Conservation (phyloP, 1,284 basidiomycete genomes). For the Heterobasidion irregulare region DNA sequence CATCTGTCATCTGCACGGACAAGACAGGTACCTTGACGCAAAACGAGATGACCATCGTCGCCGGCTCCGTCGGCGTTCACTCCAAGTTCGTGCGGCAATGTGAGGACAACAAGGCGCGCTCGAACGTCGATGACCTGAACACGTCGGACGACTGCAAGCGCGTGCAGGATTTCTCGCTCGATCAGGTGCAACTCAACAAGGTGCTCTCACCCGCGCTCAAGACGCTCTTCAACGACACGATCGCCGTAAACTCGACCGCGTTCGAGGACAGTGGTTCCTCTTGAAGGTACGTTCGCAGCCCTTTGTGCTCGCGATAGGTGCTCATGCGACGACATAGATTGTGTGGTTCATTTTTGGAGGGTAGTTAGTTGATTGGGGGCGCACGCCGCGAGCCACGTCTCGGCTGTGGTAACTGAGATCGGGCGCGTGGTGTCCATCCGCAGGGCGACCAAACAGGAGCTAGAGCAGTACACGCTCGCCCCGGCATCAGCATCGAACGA, state of each 20-base stretch:
- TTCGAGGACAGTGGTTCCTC: too few species aligned
- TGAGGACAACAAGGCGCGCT: constrained; percentile 65
- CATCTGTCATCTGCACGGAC: constrained; percentile 93
- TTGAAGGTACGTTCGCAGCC: too few species aligned
- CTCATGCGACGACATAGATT: too few species aligned
- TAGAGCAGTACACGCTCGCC: too few species aligned
- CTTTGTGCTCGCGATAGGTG: too few species aligned
- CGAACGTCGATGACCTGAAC: constrained; percentile 59
- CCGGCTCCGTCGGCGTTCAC: constrained; percentile 88
- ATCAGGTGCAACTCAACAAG: constrained; percentile 62
- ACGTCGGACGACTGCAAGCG: constrained; percentile 29
- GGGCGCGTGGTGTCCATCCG: too few species aligned
- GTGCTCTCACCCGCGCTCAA: constrained; percentile 58
- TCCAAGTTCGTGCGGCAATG: constrained; percentile 87
- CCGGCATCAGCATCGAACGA: too few species aligned
- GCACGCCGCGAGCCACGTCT: too few species aligned
- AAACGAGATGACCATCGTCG: constrained; percentile 94
- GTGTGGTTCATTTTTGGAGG: too few species aligned
- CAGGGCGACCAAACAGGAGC: too few species aligned
- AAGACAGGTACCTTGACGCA: constrained; percentile 93
- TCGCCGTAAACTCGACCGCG: constrained; percentile 92
- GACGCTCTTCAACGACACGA: constrained; percentile 76
- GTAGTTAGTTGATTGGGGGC: too few species aligned
- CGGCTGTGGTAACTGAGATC: too few species aligned
- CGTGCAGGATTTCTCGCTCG: constrained; percentile 76